A percentile compares a stretch with the other conserved stretches of the same genome.
Evolutionary conservation across 2,329 filamentous ascomycete species (phyloP).

Genomic region (Sclerotinia subarctica): DNA sequence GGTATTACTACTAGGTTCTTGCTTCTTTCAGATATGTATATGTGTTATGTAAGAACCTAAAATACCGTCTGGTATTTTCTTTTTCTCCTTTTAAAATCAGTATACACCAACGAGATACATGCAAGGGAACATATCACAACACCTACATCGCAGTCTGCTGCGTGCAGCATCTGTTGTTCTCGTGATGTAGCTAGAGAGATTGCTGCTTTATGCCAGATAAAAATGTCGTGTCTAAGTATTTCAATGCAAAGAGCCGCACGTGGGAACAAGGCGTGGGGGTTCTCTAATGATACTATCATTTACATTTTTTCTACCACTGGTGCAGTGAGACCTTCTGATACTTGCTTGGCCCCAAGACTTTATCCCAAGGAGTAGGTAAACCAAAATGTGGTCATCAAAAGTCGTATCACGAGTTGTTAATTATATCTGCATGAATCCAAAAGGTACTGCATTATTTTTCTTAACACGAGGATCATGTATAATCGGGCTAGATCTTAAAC

Average conservation of each 20-base stretch:
- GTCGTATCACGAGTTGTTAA: neutral
- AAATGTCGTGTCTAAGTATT: neutral
- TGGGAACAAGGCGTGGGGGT: slow-evolving; percentile 7
- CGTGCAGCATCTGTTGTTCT: slow-evolving; percentile 22
- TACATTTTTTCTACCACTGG: neutral
- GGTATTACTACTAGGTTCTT: neutral
- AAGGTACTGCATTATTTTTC: neutral
- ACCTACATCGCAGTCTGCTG: slow-evolving; percentile 7
- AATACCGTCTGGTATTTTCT: neutral
- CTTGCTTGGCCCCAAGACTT: neutral
- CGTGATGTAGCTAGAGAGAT: slow-evolving; percentile 15
- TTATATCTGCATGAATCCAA: neutral
- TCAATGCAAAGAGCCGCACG: neutral
- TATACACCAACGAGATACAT: neutral
- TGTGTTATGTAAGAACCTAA: neutral
- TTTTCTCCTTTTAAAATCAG: neutral
- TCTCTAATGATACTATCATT: neutral
- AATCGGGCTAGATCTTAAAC: slow-evolving; percentile 15
- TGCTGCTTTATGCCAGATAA: slow-evolving; percentile 19
- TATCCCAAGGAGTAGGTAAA: neutral
- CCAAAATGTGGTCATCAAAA: slow-evolving; percentile 4
- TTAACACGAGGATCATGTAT: neutral
- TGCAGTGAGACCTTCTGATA: slow-evolving; percentile 9
- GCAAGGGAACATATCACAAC: slow-evolving; percentile 5
- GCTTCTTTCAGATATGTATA: neutral